Conservation (phyloP, 192 early-diverging fungal genomes). For the Umbelopsis sp. region DNA sequence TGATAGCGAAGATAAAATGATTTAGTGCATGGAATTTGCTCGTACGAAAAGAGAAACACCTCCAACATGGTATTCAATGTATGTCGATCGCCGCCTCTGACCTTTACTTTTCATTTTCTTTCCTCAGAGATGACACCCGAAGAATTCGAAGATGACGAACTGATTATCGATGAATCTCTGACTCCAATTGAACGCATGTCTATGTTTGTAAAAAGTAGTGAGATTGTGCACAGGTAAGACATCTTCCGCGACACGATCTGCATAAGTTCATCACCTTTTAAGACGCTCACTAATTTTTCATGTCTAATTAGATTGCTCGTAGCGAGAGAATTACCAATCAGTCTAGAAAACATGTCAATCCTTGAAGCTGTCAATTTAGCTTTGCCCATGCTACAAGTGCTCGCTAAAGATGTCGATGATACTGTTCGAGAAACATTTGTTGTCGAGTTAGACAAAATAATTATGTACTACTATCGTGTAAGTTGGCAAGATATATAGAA, state of each 20-base stretch:
- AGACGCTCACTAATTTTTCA: neutral
- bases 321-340: constrained; percentile 41
- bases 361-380: constrained; percentile 42
- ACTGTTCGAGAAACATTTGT: constrained; percentile 45
- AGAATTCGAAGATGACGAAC: constrained; percentile 36
- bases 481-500: neutral
- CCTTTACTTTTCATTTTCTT: neutral
- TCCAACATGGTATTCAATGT: neutral
- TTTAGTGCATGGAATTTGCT: too few species aligned
- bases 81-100: neutral
- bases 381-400: constrained; percentile 36
- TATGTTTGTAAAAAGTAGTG: constrained; percentile 36
- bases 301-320: constrained; percentile 40
- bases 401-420: constrained; percentile 46
- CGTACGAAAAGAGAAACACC: neutral
- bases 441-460: constrained; percentile 48
- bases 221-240: constrained; percentile 38
- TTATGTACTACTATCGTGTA: constrained; percentile 48
- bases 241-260: neutral
- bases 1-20: neutral
- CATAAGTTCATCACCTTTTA: neutral
- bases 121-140: constrained; percentile 18
- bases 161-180: constrained; percentile 31
- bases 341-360: constrained; percentile 34
- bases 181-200: constrained; percentile 40